phyloP scores from a whole-genome alignment of 2,329 filamentous ascomycete species.

The Biscogniauxia marginata region DNA sequence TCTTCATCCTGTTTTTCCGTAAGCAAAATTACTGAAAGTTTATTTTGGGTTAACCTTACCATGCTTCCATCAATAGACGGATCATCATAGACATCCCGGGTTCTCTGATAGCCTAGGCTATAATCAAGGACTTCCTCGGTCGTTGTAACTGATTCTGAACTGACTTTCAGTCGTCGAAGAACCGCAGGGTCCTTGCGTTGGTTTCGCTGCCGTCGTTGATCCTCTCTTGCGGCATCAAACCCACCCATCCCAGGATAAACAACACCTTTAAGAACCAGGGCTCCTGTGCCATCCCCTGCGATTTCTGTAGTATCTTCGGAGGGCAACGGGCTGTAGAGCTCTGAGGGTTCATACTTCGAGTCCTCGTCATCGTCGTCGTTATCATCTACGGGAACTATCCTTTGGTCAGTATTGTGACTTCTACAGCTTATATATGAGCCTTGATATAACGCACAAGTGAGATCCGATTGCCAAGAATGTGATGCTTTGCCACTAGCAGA shows the following conservation, averaged over 20 bases:
- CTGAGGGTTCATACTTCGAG: slow-evolving; percentile 31
- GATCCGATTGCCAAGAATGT: slow-evolving; percentile 3
- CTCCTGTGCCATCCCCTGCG: slow-evolving; percentile 23
- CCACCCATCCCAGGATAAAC: slow-evolving; percentile 75
- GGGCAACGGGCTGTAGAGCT: slow-evolving; percentile 25
- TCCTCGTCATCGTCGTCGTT: slow-evolving; percentile 19
- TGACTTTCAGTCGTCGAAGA: slow-evolving; percentile 63
- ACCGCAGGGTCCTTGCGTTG: slow-evolving; percentile 75
- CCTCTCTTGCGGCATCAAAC: slow-evolving; percentile 75
- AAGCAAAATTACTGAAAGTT: slow-evolving; percentile 2
- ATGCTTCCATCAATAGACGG: slow-evolving; percentile 52
- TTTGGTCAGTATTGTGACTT: slow-evolving; percentile 2
- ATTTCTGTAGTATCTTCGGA: slow-evolving; percentile 31
- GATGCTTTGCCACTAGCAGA: not conserved
- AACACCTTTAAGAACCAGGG: slow-evolving; percentile 61
- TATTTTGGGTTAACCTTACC: slow-evolving; percentile 36
- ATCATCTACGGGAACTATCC: slow-evolving; percentile 2
- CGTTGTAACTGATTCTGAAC: slow-evolving; percentile 62
- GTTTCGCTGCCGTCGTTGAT: slow-evolving; percentile 72
- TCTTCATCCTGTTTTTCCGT: slow-evolving; percentile 24
- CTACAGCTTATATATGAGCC: not conserved
- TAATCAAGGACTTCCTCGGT: slow-evolving; percentile 63
- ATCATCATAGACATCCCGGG: slow-evolving; percentile 59
- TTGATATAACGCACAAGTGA: slow-evolving; percentile 1
- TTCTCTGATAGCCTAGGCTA: slow-evolving; percentile 48